Base-by-base conservation (phyloP, 352 stramenopile species). In the Salisapilia sapeloensis region DNA sequence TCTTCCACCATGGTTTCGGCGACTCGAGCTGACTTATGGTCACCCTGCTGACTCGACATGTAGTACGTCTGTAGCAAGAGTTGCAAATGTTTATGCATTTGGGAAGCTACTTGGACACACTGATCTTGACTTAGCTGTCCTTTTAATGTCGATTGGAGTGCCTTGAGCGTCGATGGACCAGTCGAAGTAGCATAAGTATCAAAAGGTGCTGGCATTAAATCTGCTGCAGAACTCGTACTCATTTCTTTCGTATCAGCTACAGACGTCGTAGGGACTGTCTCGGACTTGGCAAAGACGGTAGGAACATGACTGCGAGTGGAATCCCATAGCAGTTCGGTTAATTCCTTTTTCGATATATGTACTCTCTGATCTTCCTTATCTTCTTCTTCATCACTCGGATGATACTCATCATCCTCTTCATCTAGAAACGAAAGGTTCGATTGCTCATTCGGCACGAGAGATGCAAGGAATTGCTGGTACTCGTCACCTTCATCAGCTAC, bases 41-140 rank as follows among this genome's bases (percentile, higher is more conserved):
- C 28, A 41, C 18, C 16, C 22, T 50, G 31, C 34, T 35, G 54
- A 2, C 48, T 33, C 20, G 81, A 41, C 27, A 80, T 17, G 43
- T 82, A 56, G 39, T 74, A 75, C 17, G 53, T 83, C 45, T 85
- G 66, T 12, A 86, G 37, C 33, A 90, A 24, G 4, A 90, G 49
- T 44, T 90, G 75, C 17, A 86, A 53, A 43, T 90, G 75, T 23
- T 90, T 90, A 47, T 90, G 75, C 65, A 90, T 86, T 31, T 90
- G 75, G 3, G 75, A 90, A 1, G 75, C 67, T 24, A 90, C 26
- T 40, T 85, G 70, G 33, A 85, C 70, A 25, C 74, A 84, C 38
- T 87, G 75, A 20, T 58, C 43, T 44, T 78, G 56, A 1, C 56
- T 67, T 24, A 84, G 52, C 6, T 54, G 50, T 2, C 53, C 56